Evolutionary conservation across 1,139 yeast genomes (phyloP), one percentile per base, ranked within the genome.

Genomic region (Meyerozyma sp.): DNA sequence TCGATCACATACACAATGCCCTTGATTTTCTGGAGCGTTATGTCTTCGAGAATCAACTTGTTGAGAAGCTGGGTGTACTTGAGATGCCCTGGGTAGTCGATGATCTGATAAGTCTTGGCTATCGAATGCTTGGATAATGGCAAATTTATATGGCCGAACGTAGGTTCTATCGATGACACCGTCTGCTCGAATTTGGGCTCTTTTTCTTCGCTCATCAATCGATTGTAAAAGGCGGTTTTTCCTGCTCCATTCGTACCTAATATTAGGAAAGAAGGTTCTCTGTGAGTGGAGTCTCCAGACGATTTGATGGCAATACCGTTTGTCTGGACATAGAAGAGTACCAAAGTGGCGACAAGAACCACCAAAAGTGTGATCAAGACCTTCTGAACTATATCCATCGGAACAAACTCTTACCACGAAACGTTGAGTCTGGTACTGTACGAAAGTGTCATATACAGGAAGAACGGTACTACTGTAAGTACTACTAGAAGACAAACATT

Each of bases 11-110:
- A 89, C 2, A 89, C 63, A 5, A 89, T 67, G 4, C 96, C 96
- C 50, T 74, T 68, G 39, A 82, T 64, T 32, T 70, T 69, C 40
- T 64, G 62, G 39, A 77, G 56, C 25, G 81, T 68, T 35, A 70
- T 65, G 40, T 75, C 75, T 21, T 73, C 68, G 13, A 72, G 58
- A 41, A 76, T 65, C 49, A 68, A 55, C 45, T 68, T 72, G 47
- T 65, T 63, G 50, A 79, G 60, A 43, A 73, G 65, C 41, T 75
- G 75, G 47, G 77, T 78, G 52, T 90, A 77, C 59, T 89, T 90
- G 45, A 78, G 67, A 62, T 86, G 93, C 7, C 97, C 97, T 2
- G 98, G 98, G 52, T 82, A 82, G 58, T 91, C 98, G 41, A 84
- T 73, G 39, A 90, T 59, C 51, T 74, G 73, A 62, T 66, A 73